phyloP scores from a whole-genome alignment of 805 yeast species.

The Candida ficus region DNA sequence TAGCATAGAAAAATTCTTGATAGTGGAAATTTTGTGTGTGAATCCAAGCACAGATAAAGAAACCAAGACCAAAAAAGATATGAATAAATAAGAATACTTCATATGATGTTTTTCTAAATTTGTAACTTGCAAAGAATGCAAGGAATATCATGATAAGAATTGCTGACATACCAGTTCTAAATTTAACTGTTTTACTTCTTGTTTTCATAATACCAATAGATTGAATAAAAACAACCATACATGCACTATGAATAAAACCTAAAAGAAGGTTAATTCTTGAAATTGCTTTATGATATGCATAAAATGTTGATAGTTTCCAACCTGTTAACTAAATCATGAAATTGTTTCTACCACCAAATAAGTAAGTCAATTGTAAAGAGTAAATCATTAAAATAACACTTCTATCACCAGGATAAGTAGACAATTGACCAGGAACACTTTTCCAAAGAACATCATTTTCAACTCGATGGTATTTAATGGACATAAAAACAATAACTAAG shows the following conservation, averaged over 20 bases:
- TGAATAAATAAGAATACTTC: conserved; percentile 58
- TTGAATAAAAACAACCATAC: conserved; percentile 20
- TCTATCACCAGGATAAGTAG: conserved; percentile 26
- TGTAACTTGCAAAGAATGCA: conserved; percentile 25
- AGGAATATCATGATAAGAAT: conserved; percentile 7
- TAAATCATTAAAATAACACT: conserved; percentile 24
- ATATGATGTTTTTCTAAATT: conserved; percentile 49
- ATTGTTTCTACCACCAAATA: conserved; percentile 73
- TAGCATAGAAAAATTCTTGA: conserved; percentile 36
- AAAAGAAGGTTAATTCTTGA: conserved; percentile 38
- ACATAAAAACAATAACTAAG: conserved; percentile 10
- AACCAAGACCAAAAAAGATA: conserved; percentile 46
- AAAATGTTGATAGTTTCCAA: conserved; percentile 59
- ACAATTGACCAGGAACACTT: conserved; percentile 12
- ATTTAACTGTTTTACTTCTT: conserved; percentile 14
- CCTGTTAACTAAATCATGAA: conserved; percentile 59
- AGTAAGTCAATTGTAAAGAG: conserved; percentile 45
- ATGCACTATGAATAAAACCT: conserved; percentile 18
- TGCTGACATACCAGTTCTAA: conserved; percentile 21
- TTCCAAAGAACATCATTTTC: conserved; percentile 18
- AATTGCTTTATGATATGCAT: conserved; percentile 61
- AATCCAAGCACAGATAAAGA: conserved; percentile 50
- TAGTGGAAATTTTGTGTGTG: conserved; percentile 51
- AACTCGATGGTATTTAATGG: conserved; percentile 17
- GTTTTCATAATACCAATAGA: conserved; percentile 12